These are phyloP conservation scores for Albifimbria verrucaria DNA, from an alignment of 2,329 filamentous ascomycete genomes.

Conservation along the genomic window DNA sequence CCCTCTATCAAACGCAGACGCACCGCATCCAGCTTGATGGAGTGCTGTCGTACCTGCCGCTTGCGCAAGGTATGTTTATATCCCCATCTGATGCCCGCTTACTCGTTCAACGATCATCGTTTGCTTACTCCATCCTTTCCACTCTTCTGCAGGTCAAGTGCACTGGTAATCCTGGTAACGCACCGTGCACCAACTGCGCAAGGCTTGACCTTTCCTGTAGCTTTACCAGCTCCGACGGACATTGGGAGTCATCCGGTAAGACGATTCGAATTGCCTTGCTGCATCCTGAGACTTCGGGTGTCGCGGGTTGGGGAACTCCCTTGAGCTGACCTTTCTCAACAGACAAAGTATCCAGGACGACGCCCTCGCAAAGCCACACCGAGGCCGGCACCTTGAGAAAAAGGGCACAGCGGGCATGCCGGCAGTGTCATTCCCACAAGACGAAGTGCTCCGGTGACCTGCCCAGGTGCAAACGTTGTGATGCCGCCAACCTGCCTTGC, in stretches of 20 bases:
- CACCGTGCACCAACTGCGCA: constrained; percentile 34
- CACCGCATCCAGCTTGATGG: constrained; percentile 18
- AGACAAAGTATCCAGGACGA: constrained; percentile 33
- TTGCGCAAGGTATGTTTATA: constrained; percentile 30
- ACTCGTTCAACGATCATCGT: neutral
- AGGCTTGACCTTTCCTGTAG: constrained; percentile 34
- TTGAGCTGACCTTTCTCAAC: neutral
- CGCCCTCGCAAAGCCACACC: constrained; percentile 36
- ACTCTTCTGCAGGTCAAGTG: constrained; percentile 36
- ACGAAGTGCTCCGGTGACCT: constrained; percentile 40
- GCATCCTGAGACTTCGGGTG: neutral
- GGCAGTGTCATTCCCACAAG: constrained; percentile 38
- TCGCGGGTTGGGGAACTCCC: neutral
- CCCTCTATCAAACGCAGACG: constrained; percentile 27
- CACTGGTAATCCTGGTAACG: constrained; percentile 30
- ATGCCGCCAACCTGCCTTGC: constrained; percentile 29
- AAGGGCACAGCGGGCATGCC: constrained; percentile 39
- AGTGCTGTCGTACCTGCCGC: constrained; percentile 35
- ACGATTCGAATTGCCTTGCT: neutral
- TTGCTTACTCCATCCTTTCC: constrained; percentile 2
- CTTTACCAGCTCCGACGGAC: constrained; percentile 22
- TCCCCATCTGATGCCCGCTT: neutral
- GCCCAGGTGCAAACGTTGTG: constrained; percentile 36
- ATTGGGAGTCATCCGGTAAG: constrained; percentile 18
- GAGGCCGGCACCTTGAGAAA: constrained; percentile 39